phyloP scores from a whole-genome alignment of 2,329 filamentous ascomycete genomes.

The Dryadomyces quercus-mongolicae region DNA sequence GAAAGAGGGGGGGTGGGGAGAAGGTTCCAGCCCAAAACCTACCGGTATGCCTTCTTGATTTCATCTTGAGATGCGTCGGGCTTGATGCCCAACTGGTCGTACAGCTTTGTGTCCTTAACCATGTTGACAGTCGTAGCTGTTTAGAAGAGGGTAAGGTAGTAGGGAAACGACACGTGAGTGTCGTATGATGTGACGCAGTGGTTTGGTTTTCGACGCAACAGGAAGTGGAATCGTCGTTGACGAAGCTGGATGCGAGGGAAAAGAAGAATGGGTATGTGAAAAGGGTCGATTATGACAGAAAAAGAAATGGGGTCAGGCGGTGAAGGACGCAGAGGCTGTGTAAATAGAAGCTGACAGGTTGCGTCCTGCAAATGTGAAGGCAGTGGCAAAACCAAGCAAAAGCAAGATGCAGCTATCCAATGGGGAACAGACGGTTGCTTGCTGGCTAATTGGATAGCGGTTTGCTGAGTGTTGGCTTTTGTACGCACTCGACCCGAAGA shows the following conservation, averaged over 20 bases:
- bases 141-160: neutral
- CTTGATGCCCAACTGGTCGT: constrained; percentile 72
- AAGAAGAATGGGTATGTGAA: neutral
- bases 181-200: neutral
- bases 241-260: neutral
- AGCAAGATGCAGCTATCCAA: neutral
- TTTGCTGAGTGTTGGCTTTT: neutral
- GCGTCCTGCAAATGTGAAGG: neutral
- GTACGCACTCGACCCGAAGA: neutral
- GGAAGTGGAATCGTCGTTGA: neutral
- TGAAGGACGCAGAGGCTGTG: neutral
- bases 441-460: neutral
- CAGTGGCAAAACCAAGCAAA: neutral
- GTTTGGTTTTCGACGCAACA: neutral
- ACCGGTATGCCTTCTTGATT: constrained; percentile 93
- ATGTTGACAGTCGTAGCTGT: constrained; percentile 13
- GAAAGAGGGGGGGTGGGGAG: neutral
- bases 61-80: constrained; percentile 78
- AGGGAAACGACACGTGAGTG: neutral
- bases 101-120: constrained; percentile 44
- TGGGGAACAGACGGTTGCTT: neutral
- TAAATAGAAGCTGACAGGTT: neutral
- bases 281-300: neutral
- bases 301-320: neutral
- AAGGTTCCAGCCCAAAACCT: constrained; percentile 21